Conservation (phyloP, 2,329 filamentous ascomycete species). For the Lachnellula hyalina region DNA sequence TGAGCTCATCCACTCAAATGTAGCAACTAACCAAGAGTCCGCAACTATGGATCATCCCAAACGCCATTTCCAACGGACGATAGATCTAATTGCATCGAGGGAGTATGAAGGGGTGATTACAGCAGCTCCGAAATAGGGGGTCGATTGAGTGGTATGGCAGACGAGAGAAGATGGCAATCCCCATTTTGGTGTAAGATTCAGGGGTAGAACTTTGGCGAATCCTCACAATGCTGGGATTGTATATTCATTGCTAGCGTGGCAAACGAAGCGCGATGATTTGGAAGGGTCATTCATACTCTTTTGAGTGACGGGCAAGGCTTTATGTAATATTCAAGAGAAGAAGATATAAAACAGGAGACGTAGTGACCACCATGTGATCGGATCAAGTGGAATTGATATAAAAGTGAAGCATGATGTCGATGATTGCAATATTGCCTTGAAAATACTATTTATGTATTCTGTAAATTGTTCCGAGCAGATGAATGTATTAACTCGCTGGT, state of each 20-base stretch:
- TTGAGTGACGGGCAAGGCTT: conserved; percentile 3
- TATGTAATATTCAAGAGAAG: conserved; percentile 22
- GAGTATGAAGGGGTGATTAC: conserved; percentile 86
- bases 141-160: neutral
- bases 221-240: conserved; percentile 8
- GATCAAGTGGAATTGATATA: too few relatives aligned
- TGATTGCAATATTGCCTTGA: too few relatives aligned
- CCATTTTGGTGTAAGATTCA: conserved; percentile 20
- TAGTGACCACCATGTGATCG: conserved; percentile 4
- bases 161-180: neutral
- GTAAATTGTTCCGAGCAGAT: too few relatives aligned
- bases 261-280: neutral
- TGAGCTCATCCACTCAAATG: conserved; percentile 94
- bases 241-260: conserved; percentile 3
- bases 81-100: conserved; percentile 87
- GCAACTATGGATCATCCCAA: conserved; percentile 81
- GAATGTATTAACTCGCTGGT: neutral
- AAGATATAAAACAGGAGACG: conserved; percentile 6
- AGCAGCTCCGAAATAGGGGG: conserved; percentile 35
- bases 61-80: conserved; percentile 88
- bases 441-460: too few relatives aligned
- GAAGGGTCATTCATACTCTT: neutral
- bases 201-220: conserved; percentile 3
- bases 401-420: too few relatives aligned
- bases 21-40: conserved; percentile 78